Evolutionary conservation across 1,284 basidiomycete species (phyloP).

Genomic region (Gomphus sp.): DNA sequence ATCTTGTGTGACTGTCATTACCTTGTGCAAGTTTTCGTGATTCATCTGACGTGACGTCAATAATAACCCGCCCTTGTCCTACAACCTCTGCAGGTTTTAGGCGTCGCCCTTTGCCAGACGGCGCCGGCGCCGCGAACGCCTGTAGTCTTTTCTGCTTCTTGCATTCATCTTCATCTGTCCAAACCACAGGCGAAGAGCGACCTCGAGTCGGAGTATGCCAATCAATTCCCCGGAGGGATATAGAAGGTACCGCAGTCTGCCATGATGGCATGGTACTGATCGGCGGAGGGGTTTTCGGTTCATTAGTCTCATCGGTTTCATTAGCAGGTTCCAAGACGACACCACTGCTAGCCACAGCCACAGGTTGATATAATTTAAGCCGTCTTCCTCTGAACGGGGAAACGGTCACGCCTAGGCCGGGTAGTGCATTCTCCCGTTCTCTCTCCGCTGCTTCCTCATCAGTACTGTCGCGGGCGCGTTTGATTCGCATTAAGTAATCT

Average conservation of each 20-base stretch:
- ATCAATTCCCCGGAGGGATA: constrained; percentile 1
- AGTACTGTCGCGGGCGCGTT: constrained; percentile 25
- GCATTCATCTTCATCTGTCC: not conserved
- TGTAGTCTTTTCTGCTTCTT: constrained; percentile 1
- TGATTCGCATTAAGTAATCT: constrained; percentile 46
- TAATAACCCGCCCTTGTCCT: not conserved
- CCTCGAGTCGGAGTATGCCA: constrained; percentile 1
- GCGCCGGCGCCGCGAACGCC: not conserved
- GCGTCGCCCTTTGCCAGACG: not conserved
- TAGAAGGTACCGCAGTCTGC: not conserved
- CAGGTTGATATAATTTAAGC: constrained; percentile 53
- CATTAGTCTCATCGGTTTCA: constrained; percentile 39
- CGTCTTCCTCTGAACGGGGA: constrained; percentile 62
- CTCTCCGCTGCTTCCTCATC: constrained; percentile 22
- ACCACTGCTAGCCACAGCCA: constrained; percentile 49
- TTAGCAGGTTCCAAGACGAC: constrained; percentile 62
- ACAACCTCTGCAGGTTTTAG: not conserved
- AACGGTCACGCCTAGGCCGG: constrained; percentile 49
- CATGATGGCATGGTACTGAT: constrained; percentile 1
- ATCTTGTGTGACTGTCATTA: not conserved
- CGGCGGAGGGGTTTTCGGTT: constrained; percentile 20
- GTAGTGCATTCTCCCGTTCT: constrained; percentile 26
- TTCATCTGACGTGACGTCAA: not conserved
- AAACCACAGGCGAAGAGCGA: not conserved
- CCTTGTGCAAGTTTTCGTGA: constrained; percentile 1